phyloP scores from a whole-genome alignment of 257 asterid species.

The Solanum rostratum region DNA sequence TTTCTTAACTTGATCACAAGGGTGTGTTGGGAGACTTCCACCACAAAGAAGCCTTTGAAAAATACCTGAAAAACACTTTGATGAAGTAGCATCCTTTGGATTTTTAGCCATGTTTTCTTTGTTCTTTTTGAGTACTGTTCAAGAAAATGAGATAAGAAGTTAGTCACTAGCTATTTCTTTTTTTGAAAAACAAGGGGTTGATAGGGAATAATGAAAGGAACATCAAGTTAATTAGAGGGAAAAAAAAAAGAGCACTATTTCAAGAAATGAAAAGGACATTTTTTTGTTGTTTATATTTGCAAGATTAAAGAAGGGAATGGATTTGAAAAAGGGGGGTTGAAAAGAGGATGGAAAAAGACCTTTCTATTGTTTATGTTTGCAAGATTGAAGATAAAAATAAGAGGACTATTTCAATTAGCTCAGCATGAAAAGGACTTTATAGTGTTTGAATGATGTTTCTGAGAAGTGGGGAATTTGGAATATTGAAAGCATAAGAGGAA shows the following conservation, averaged over 20 bases:
- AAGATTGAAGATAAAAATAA: not conserved
- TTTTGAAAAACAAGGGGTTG: not conserved
- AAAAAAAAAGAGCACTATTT: not conserved
- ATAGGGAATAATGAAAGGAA: not conserved
- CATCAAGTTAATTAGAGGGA: not conserved
- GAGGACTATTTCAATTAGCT: not conserved
- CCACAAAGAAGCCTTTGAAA: slow-evolving; percentile 22
- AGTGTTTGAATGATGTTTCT: not conserved
- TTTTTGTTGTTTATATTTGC: not conserved
- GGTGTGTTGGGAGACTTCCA: slow-evolving; percentile 44
- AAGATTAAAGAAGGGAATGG: not conserved
- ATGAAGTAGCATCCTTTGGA: slow-evolving; percentile 7
- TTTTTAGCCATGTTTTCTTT: not conserved
- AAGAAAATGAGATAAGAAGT: not conserved
- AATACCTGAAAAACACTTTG: slow-evolving; percentile 23
- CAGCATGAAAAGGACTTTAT: not conserved
- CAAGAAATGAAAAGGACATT: not conserved
- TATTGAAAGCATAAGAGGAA: not conserved
- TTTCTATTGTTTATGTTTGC: not conserved
- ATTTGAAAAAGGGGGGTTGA: not conserved
- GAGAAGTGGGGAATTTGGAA: not conserved
- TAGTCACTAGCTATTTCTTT: not conserved
- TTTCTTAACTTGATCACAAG: slow-evolving; percentile 23
- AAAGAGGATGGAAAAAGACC: not conserved
- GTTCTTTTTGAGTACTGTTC: not conserved